Conservation (phyloP, 495 filamentous ascomycete species). For the Penicillium ucsense region DNA sequence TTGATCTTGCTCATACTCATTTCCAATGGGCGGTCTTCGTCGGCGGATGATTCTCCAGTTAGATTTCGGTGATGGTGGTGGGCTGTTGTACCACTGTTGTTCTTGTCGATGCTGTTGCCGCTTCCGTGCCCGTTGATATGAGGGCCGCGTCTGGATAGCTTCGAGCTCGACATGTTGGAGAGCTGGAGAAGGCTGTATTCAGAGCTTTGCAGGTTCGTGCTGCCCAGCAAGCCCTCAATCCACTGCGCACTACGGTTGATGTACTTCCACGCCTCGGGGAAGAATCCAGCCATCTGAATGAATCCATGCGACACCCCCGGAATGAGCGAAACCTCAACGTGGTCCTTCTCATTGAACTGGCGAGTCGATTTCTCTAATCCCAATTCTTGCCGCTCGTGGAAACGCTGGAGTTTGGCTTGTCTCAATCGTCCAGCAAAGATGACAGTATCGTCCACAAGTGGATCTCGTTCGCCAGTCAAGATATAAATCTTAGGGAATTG, state of each 20-base stretch:
- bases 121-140: not conserved
- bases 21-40: constrained; percentile 72
- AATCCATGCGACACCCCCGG: constrained; percentile 90
- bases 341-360: constrained; percentile 63
- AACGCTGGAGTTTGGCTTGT: constrained; percentile 66
- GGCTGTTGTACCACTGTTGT: not conserved
- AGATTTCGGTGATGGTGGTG: constrained; percentile 30
- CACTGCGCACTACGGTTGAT: constrained; percentile 66
- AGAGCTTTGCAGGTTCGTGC: constrained; percentile 29
- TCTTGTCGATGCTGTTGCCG: not conserved
- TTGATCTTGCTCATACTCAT: constrained; percentile 49
- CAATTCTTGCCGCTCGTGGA: constrained; percentile 50
- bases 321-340: constrained; percentile 72
- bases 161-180: not conserved
- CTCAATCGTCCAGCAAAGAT: constrained; percentile 85
- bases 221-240: constrained; percentile 63
- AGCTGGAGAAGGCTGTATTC: constrained; percentile 13
- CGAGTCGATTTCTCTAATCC: constrained; percentile 43
- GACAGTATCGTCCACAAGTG: constrained; percentile 90
- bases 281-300: constrained; percentile 76
- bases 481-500: constrained; percentile 88
- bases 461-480: constrained; percentile 89
- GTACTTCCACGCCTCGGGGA: constrained; percentile 76
- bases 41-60: constrained; percentile 58
- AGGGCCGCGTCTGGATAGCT: not conserved